phyloP scores from a whole-genome alignment of 805 yeast species.

The Spathaspora passalidarum region DNA sequence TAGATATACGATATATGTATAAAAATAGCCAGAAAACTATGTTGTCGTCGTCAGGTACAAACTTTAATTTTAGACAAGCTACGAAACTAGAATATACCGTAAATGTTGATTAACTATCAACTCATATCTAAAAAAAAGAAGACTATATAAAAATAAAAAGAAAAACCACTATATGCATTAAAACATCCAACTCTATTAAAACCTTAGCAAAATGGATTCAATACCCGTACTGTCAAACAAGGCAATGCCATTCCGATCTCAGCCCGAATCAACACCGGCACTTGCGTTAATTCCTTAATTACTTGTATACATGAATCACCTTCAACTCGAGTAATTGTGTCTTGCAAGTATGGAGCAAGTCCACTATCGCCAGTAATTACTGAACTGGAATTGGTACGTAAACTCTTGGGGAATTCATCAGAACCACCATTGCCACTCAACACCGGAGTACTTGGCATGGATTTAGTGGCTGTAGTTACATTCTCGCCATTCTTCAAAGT shows the following conservation, averaged over 20 bases:
- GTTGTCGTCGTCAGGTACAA: too few species aligned
- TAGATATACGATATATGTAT: too few species aligned
- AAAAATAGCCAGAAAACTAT: too few species aligned
- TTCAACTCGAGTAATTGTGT: slow-evolving; percentile 58
- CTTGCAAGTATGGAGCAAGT: slow-evolving; percentile 56
- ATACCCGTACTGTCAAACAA: slow-evolving; percentile 84
- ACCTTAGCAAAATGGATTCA: slow-evolving; percentile 69
- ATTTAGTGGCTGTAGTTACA: slow-evolving; percentile 12
- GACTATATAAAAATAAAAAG: neutral
- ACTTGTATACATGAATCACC: slow-evolving; percentile 71
- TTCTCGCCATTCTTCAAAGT: slow-evolving; percentile 6
- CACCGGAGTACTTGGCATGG: slow-evolving; percentile 26
- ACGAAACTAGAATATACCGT: too few species aligned
- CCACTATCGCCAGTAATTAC: slow-evolving; percentile 18
- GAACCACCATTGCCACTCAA: slow-evolving; percentile 6
- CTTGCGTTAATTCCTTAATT: slow-evolving; percentile 68
- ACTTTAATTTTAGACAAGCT: too few species aligned
- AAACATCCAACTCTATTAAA: neutral
- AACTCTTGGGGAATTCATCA: slow-evolving; percentile 16
- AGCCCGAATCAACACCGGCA: slow-evolving; percentile 84
- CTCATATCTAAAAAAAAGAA: too few species aligned
- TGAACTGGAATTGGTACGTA: slow-evolving; percentile 14
- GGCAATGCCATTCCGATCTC: slow-evolving; percentile 96
- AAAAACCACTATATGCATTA: neutral
- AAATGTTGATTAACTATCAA: too few species aligned